A percentile compares a stretch with the other conserved stretches of the same genome.
These are phyloP conservation scores for Penicillium verrucosum DNA, from an alignment of 2,329 filamentous ascomycete genomes.

Conservation along the genomic window DNA sequence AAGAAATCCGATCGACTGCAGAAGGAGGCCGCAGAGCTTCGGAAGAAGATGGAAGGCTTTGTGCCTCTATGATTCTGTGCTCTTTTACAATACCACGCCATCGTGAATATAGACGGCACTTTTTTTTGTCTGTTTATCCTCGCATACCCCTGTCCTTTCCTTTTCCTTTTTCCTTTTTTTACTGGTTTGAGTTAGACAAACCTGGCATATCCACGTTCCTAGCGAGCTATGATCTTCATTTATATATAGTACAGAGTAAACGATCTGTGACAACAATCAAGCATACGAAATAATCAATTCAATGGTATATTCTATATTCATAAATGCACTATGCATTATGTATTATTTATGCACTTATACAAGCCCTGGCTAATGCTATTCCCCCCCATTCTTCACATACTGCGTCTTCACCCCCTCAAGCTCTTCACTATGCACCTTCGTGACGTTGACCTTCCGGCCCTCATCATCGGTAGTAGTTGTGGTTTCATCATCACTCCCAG, in stretches of 20 bases:
- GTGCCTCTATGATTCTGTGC: constrained; percentile 23
- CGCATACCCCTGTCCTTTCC: neutral
- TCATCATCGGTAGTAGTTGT: constrained; percentile 23
- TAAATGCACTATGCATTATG: neutral
- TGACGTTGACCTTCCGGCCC: constrained; percentile 22
- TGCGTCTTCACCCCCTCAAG: constrained; percentile 42
- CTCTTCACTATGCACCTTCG: constrained; percentile 33
- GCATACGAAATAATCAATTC: neutral
- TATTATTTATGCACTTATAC: neutral
- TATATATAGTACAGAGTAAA: neutral
- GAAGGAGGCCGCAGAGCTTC: constrained; percentile 28
- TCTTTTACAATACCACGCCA: neutral
- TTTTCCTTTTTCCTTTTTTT: neutral
- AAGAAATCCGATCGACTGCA: constrained; percentile 62
- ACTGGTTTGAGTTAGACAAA: neutral
- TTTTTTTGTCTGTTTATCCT: neutral
- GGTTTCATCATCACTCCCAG: constrained; percentile 59
- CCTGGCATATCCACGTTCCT: neutral
- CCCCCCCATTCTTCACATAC: constrained; percentile 18
- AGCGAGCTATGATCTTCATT: neutral
- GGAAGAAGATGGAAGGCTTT: constrained; percentile 31
- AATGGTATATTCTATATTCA: neutral
- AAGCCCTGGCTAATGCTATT: neutral
- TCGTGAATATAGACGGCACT: neutral
- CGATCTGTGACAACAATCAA: neutral